Evolutionary conservation across 2,329 filamentous ascomycete genomes (phyloP).

Genomic region (Sporothrix luriei): DNA sequence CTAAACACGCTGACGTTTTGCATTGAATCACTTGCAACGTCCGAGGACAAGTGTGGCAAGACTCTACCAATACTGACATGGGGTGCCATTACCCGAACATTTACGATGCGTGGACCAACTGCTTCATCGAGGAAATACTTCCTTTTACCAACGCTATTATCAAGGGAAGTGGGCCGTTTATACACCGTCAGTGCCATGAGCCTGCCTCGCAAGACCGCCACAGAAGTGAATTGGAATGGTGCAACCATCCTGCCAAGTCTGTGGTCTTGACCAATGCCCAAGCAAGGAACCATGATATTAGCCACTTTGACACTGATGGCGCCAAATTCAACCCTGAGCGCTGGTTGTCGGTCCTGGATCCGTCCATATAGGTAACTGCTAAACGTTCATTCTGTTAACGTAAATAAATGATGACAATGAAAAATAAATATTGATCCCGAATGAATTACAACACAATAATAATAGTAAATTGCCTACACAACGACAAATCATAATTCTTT

Average conservation of each 20-base stretch:
- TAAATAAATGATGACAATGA: too few relatives aligned
- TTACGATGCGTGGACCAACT: slow-evolving; percentile 73
- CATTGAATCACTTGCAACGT: slow-evolving; percentile 71
- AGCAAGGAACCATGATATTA: slow-evolving; percentile 71
- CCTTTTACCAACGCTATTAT: slow-evolving; percentile 76
- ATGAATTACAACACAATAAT: too few relatives aligned
- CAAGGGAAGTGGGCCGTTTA: slow-evolving; percentile 74
- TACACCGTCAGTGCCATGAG: slow-evolving; percentile 81
- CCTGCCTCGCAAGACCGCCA: slow-evolving; percentile 71
- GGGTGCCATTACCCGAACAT: slow-evolving; percentile 69
- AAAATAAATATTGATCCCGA: too few relatives aligned
- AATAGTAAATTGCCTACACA: too few relatives aligned
- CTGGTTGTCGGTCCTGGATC: slow-evolving; percentile 52
- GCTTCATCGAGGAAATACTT: slow-evolving; percentile 72
- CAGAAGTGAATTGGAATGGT: slow-evolving; percentile 70
- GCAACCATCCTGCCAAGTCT: slow-evolving; percentile 70
- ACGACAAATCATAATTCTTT: too few relatives aligned
- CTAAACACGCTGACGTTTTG: slow-evolving; percentile 79
- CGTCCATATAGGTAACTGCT: slow-evolving; percentile 30
- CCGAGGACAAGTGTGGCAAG: slow-evolving; percentile 71
- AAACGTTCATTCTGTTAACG: too few relatives aligned
- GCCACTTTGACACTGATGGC: slow-evolving; percentile 64
- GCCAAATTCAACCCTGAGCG: slow-evolving; percentile 68
- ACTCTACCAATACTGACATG: slow-evolving; percentile 70
- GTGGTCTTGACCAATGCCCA: slow-evolving; percentile 81